phyloP scores from a whole-genome alignment of 441 rosid species.

The Jatropha podagrica region DNA sequence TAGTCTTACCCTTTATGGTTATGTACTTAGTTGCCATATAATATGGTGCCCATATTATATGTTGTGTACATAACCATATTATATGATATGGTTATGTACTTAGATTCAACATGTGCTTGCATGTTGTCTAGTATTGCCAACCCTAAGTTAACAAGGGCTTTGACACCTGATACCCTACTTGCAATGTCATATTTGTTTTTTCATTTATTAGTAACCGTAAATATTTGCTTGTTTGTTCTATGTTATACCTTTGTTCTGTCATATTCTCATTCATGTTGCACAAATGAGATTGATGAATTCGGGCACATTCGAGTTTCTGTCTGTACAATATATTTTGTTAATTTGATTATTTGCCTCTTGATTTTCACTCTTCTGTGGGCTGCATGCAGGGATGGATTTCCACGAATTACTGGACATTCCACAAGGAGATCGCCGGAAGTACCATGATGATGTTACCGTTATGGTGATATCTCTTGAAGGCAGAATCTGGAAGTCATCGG shows the following conservation, averaged over 20 bases:
- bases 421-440: conserved; percentile 94
- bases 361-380: conserved; percentile 2
- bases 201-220: too few species aligned
- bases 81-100: too few species aligned
- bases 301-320: background rate
- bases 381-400: conserved; percentile 73
- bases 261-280: background rate
- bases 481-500: conserved; percentile 97
- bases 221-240: background rate
- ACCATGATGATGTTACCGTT: conserved; percentile 94
- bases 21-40: too few species aligned
- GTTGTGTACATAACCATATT: too few species aligned
- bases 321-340: too few species aligned
- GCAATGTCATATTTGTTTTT: too few species aligned
- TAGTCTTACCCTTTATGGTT: too few species aligned
- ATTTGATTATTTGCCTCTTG: background rate
- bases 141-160: too few species aligned
- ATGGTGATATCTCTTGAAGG: conserved; percentile 95
- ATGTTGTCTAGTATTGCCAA: too few species aligned
- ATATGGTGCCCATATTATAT: too few species aligned
- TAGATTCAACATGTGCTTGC: too few species aligned
- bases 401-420: conserved; percentile 92
- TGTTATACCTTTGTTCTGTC: background rate
- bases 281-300: background rate
- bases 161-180: too few species aligned